A percentile compares a stretch with the other conserved stretches of the same genome.
Conservation (phyloP, 768 basidiomycete genomes). For the Lyophyllum shimeji region DNA sequence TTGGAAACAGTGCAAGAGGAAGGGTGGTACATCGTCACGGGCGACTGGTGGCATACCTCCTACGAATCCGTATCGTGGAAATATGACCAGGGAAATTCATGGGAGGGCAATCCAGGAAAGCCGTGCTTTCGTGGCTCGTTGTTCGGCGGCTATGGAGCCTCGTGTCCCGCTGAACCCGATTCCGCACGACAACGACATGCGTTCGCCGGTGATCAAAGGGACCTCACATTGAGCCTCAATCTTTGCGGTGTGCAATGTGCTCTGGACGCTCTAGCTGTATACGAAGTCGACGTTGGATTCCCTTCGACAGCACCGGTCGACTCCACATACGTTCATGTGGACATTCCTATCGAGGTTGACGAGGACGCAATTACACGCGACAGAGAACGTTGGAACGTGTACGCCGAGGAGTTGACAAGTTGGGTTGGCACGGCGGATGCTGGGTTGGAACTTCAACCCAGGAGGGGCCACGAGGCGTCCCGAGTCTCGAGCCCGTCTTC, state of each 20-base stretch:
- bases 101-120: slow-evolving; percentile 23
- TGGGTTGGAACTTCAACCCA: slow-evolving; percentile 17
- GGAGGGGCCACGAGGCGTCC: slow-evolving; percentile 8
- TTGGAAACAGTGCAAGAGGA: slow-evolving; percentile 27
- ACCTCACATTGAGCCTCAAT: slow-evolving; percentile 35
- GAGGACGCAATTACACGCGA: slow-evolving; percentile 31
- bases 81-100: slow-evolving; percentile 24
- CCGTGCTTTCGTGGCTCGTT: slow-evolving; percentile 34
- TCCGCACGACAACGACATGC: slow-evolving; percentile 11
- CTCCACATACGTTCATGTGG: neutral
- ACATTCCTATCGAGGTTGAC: slow-evolving; percentile 26
- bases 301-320: slow-evolving; percentile 20
- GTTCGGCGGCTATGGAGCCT: slow-evolving; percentile 17
- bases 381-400: slow-evolving; percentile 41
- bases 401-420: slow-evolving; percentile 40
- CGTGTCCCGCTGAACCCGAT: slow-evolving; percentile 7
- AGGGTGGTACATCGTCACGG: slow-evolving; percentile 39
- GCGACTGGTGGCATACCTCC: slow-evolving; percentile 41
- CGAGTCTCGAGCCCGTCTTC: slow-evolving; percentile 19
- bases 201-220: neutral
- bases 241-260: slow-evolving; percentile 40
- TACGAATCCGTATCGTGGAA: slow-evolving; percentile 41
- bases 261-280: slow-evolving; percentile 32
- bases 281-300: slow-evolving; percentile 46
- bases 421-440: slow-evolving; percentile 5